These are phyloP conservation scores for Acacia concinna DNA, from an alignment of 331 rosid genomes.

Conservation along the genomic window DNA sequence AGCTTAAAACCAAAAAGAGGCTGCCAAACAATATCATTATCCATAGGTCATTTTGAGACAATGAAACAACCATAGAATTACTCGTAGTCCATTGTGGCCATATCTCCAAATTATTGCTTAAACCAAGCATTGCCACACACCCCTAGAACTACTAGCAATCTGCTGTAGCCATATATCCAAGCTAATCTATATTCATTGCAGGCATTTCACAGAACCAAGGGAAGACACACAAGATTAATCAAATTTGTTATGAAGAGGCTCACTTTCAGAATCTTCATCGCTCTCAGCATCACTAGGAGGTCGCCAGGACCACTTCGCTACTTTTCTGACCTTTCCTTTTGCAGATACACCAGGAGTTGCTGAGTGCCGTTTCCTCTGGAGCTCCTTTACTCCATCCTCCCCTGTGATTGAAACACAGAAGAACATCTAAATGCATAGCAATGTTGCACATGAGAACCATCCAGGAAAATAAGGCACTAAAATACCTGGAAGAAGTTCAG, in stretches of 20 bases:
- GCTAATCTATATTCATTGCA: not conserved
- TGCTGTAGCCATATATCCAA: not conserved
- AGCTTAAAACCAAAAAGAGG: not conserved
- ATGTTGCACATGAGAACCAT: slow-evolving; percentile 17
- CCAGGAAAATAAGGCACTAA: slow-evolving; percentile 22
- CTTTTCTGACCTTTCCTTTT: slow-evolving; percentile 91
- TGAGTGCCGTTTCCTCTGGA: slow-evolving; percentile 92
- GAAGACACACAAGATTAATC: slow-evolving; percentile 33
- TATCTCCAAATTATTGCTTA: not conserved
- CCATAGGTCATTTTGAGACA: not conserved
- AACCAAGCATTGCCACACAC: not conserved
- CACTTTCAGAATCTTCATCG: slow-evolving; percentile 89
- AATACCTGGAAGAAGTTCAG: slow-evolving; percentile 86
- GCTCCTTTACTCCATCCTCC: slow-evolving; percentile 95
- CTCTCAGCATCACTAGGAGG: slow-evolving; percentile 83
- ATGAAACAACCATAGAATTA: not conserved
- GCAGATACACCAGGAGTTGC: slow-evolving; percentile 85
- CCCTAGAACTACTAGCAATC: not conserved
- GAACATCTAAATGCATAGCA: slow-evolving; percentile 16
- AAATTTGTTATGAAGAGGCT: slow-evolving; percentile 41
- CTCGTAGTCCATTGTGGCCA: not conserved
- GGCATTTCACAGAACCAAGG: slow-evolving; percentile 10
- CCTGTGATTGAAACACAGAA: slow-evolving; percentile 46
- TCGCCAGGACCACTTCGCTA: slow-evolving; percentile 60
- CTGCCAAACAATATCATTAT: not conserved